Evolutionary conservation across 306 rosid genomes (phyloP), one percentile per base, ranked within the genome.

Genomic region (Coriaria nepalensis): DNA sequence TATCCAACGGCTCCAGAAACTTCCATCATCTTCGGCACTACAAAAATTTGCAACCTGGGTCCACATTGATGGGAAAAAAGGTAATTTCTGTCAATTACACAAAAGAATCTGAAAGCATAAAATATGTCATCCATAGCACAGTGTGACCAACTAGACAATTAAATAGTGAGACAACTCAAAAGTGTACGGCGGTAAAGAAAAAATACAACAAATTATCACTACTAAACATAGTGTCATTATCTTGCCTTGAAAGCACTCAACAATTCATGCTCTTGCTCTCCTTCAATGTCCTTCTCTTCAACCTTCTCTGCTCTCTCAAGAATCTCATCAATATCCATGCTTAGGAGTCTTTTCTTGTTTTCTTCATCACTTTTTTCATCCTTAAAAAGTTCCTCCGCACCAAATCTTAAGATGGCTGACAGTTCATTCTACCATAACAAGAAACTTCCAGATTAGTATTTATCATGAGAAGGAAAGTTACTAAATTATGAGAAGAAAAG

Each of bases 231-330:
- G 39, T 56, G 39, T 20, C 12, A 51, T 39, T 47, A 67, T 66
- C 80, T 67, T 82, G 67, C 98, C 98, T 92, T 92, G 69, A 92
- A 92, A 57, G 94, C 98, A 71, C 98, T 61, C 64, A 92, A 68
- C 66, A 92, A 72, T 65, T 86, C 98, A 43, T 80, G 15, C 14
- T 75, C 96, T 52, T 80, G 60, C 77, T 92, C 94, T 58, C 57
- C 87, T 8, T 57, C 78, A 36, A 68, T 72, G 53, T 77, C 87
- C 72, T 81, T 92, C 70, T 82, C 94, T 71, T 92, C 98, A 56
- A 92, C 98, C 77, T 86, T 79, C 73, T 92, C 98, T 5, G 98
- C 98, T 67, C 96, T 92, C 76, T 85, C 98, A 69, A 92, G 98
- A 78, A 92, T 92, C 71, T 92, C 98, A 60, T 92, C 98, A 58